phyloP scores from a whole-genome alignment of 305 asterid genomes.

The Plantago lanceolata region DNA sequence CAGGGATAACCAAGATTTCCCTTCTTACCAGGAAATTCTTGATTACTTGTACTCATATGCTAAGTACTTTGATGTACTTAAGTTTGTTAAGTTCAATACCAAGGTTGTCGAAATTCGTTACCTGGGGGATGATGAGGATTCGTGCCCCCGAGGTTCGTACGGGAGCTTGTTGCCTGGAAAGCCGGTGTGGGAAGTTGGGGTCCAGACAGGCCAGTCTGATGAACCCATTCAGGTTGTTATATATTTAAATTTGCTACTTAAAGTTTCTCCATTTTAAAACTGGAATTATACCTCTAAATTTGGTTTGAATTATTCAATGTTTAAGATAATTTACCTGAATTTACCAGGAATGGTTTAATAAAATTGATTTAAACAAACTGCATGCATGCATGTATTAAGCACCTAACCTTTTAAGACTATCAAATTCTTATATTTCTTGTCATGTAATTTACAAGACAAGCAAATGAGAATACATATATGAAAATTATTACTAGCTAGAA shows the following conservation, averaged over 20 bases:
- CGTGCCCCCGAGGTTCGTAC: slow-evolving; percentile 26
- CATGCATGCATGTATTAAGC: neutral
- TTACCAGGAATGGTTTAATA: neutral
- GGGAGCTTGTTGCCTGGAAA: slow-evolving; percentile 47
- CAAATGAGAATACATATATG: too few species aligned
- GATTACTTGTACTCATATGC: slow-evolving; percentile 72
- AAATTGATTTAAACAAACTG: neutral
- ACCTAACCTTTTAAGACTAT: neutral
- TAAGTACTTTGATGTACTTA: slow-evolving; percentile 50
- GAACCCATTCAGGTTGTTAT: slow-evolving; percentile 42
- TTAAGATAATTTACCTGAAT: neutral
- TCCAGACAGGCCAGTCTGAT: slow-evolving; percentile 43
- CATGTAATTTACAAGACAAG: neutral
- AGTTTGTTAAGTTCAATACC: slow-evolving; percentile 57
- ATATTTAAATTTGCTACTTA: neutral
- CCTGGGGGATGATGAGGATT: slow-evolving; percentile 33
- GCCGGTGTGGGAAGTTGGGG: slow-evolving; percentile 82
- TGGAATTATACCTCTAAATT: neutral
- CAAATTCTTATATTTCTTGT: neutral
- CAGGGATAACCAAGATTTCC: slow-evolving; percentile 69
- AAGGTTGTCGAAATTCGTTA: slow-evolving; percentile 73
- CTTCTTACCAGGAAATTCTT: slow-evolving; percentile 60
- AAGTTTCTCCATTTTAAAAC: neutral
- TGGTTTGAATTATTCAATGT: neutral
- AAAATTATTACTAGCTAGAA: too few species aligned